Evolutionary conservation across 106 monocot genomes (phyloP).

Genomic region (Allium sativum): DNA sequence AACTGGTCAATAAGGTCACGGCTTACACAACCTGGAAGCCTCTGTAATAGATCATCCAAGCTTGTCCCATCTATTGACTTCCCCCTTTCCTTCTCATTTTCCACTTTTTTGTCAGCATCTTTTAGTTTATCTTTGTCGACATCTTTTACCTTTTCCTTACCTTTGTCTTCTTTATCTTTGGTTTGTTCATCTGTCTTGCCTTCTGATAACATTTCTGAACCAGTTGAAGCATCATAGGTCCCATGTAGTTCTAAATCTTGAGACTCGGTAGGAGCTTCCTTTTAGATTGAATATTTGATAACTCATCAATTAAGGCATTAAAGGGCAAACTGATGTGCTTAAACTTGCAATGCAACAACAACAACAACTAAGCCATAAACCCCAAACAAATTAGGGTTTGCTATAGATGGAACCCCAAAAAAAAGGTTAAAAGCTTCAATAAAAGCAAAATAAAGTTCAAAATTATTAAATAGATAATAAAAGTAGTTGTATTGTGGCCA

Average conservation of each 20-base stretch:
- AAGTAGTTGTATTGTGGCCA: no score
- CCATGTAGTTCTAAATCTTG: constrained; percentile 49
- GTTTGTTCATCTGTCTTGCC: constrained; percentile 59
- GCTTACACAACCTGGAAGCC: constrained; percentile 91
- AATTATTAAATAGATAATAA: no score
- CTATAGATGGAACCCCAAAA: no score
- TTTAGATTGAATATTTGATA: constrained; percentile 1
- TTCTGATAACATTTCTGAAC: constrained; percentile 28
- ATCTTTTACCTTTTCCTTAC: constrained; percentile 48
- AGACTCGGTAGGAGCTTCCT: constrained; percentile 47
- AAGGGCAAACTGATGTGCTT: no score
- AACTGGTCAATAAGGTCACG: constrained; percentile 97
- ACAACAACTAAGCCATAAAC: no score
- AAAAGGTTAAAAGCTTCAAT: no score
- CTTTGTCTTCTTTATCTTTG: constrained; percentile 56
- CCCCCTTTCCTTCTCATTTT: constrained; percentile 77
- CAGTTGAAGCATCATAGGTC: constrained; percentile 22
- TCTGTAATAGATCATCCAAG: constrained; percentile 77
- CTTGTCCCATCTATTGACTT: constrained; percentile 66
- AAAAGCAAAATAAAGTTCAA: no score
- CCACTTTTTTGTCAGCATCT: constrained; percentile 66
- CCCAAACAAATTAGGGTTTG: no score
- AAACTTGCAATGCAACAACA: no score
- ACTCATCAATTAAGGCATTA: no score
- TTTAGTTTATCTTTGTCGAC: constrained; percentile 58